Conservation (phyloP, 306 rosid genomes). For the Lotus japonicus region DNA sequence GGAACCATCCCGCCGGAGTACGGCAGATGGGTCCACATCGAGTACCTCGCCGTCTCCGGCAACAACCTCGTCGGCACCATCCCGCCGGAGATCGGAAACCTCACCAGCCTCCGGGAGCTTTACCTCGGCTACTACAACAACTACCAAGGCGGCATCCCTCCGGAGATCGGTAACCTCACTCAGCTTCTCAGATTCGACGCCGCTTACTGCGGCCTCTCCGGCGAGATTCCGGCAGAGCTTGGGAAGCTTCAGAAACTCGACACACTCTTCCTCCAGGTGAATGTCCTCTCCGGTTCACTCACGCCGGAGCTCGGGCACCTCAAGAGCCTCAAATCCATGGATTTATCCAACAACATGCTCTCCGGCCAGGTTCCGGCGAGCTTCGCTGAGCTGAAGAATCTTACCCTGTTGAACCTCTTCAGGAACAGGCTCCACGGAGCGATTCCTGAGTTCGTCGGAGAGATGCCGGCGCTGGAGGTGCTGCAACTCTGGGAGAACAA, state of each 20-base stretch:
- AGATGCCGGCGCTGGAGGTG: constrained; percentile 64
- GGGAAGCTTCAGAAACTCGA: constrained; percentile 65
- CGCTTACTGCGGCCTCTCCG: constrained; percentile 72
- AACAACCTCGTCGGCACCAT: constrained; percentile 59
- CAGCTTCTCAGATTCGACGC: constrained; percentile 64
- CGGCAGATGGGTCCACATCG: constrained; percentile 46
- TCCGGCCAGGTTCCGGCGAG: constrained; percentile 67
- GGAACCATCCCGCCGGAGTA: constrained; percentile 69
- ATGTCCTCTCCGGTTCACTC: constrained; percentile 69
- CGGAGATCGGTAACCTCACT: constrained; percentile 71
- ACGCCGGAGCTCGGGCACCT: constrained; percentile 61
- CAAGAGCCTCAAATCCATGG: constrained; percentile 72
- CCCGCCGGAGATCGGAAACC: constrained; percentile 71
- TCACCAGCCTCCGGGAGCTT: constrained; percentile 59
- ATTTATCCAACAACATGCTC: constrained; percentile 69
- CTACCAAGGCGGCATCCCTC: constrained; percentile 67
- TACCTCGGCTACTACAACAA: constrained; percentile 71
- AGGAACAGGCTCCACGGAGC: constrained; percentile 87
- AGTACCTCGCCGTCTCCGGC: constrained; percentile 80
- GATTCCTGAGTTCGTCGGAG: constrained; percentile 83
- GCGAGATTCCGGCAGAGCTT: constrained; percentile 72
- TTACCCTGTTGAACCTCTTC: constrained; percentile 73
- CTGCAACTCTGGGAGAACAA: constrained; percentile 93
- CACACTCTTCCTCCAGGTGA: constrained; percentile 84
- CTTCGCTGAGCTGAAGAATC: constrained; percentile 60